Evolutionary conservation across 2,329 filamentous ascomycete species (phyloP).

Genomic region (Talaromyces sp.): DNA sequence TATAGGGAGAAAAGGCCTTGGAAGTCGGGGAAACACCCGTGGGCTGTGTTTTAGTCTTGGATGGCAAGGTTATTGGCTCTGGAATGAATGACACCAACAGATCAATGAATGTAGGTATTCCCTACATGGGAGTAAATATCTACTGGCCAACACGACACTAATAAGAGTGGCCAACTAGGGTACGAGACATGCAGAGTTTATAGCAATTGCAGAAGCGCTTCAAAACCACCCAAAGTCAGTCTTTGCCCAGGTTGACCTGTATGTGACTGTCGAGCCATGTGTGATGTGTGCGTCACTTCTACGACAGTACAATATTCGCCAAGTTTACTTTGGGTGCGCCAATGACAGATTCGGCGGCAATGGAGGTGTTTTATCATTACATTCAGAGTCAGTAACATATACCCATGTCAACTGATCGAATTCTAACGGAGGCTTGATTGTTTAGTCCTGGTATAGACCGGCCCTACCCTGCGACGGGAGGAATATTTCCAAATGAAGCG

Average conservation of each 20-base stretch:
- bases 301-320: conserved; percentile 78
- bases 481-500: conserved; percentile 84
- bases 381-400: conserved; percentile 53
- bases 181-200: conserved; percentile 91
- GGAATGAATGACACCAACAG: conserved; percentile 98
- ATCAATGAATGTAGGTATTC: conserved; percentile 58
- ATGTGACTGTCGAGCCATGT: conserved; percentile 96
- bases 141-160: neutral
- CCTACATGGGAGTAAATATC: neutral
- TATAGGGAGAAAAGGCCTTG: conserved; percentile 77
- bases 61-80: conserved; percentile 71
- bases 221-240: conserved; percentile 61
- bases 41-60: conserved; percentile 85
- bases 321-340: conserved; percentile 89
- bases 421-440: neutral
- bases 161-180: conserved; percentile 56
- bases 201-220: conserved; percentile 69
- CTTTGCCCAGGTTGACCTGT: conserved; percentile 71
- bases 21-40: conserved; percentile 88
- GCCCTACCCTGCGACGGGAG: conserved; percentile 77
- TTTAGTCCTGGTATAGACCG: conserved; percentile 67
- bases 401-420: conserved; percentile 24
- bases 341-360: conserved; percentile 98
- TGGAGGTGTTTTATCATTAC: conserved; percentile 84
- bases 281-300: conserved; percentile 97